Evolutionary conservation across 345 rosid species (phyloP).

Genomic region (Camelina sativa): DNA sequence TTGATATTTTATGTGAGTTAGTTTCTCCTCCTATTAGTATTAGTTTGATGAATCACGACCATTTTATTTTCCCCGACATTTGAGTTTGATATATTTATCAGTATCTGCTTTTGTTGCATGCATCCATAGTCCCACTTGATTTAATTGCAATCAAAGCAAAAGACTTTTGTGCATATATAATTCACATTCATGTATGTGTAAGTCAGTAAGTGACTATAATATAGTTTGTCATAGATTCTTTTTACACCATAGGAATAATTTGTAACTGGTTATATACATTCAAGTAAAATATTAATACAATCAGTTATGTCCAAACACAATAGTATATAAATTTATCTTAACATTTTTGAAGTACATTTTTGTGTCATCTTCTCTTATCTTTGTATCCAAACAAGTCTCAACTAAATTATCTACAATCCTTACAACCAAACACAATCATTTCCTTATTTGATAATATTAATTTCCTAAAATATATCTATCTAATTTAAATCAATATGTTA

Average conservation of each 20-base stretch:
- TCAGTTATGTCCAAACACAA: neutral
- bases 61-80: conserved; percentile 20
- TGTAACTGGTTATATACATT: neutral
- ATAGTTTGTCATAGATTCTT: conserved; percentile 1
- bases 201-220: neutral
- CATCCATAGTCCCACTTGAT: conserved; percentile 28
- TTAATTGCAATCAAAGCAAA: conserved; percentile 31
- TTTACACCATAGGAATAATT: conserved; percentile 2
- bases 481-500: too few relatives aligned
- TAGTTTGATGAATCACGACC: conserved; percentile 16
- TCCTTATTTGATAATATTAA: too few relatives aligned
- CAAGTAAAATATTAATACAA: neutral
- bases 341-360: too few relatives aligned
- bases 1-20: neutral
- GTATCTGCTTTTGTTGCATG: conserved; percentile 30
- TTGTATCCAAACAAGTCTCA: too few relatives aligned
- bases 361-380: too few relatives aligned
- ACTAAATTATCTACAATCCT: too few relatives aligned
- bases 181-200: neutral
- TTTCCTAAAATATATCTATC: too few relatives aligned
- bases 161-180: neutral
- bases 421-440: too few relatives aligned
- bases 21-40: neutral
- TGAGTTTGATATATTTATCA: conserved; percentile 20
- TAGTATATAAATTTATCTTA: neutral